Evolutionary conservation across 495 filamentous ascomycete species (phyloP), one percentile per base, ranked within the genome.

Genomic region (Penicillium cataractarum): DNA sequence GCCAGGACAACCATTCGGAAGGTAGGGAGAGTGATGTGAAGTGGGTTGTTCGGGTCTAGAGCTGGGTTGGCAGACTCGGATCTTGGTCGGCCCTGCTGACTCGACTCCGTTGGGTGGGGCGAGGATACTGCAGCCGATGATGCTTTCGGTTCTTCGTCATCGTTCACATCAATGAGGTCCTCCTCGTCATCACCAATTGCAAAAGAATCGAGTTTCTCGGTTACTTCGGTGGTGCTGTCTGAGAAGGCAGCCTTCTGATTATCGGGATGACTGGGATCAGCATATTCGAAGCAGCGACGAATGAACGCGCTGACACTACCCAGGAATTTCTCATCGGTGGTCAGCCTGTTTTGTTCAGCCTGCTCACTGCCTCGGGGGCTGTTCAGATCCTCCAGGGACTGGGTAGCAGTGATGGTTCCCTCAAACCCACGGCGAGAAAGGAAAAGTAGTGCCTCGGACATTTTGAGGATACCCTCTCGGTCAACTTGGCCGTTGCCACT

Each of bases 1-100:
- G 95, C 95, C 22, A 99, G 86, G 48, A 99, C 89, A 26, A 99
- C 92, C 95, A 99, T 99, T 65, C 95, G 90, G 84, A 99, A 99
- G 22, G 95, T 99, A 0, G 96, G 96, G 9, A 99, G 87, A 8
- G 96, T 98, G 71, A 99, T 97, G 74, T 97, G 89, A 0, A 99
- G 84, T 0, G 95, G 95, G 60, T 95, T 93, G 46, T 89, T 86
- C 0, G 95, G 95, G 72, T 99, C 92, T 6, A 99, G 87, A 26
- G 95, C 95, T 17, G 88, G 84, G 69, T 99, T 99, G 27, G 93
- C 92, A 22, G 80, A 71, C 56, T 79, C 73, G 12, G 78, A 78
- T 24, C 59, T 44, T 19, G 64, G 65, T 61, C 66, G 69, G 54
- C 48, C 61, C 44, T 67, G 61, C 33, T 65, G 60, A 44, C 69